Percentiles rank a stretch among this genome's conserved stretches.
These are phyloP conservation scores for Pleurotus pulmonarius DNA, from an alignment of 768 basidiomycete genomes.

Conservation along the genomic window DNA sequence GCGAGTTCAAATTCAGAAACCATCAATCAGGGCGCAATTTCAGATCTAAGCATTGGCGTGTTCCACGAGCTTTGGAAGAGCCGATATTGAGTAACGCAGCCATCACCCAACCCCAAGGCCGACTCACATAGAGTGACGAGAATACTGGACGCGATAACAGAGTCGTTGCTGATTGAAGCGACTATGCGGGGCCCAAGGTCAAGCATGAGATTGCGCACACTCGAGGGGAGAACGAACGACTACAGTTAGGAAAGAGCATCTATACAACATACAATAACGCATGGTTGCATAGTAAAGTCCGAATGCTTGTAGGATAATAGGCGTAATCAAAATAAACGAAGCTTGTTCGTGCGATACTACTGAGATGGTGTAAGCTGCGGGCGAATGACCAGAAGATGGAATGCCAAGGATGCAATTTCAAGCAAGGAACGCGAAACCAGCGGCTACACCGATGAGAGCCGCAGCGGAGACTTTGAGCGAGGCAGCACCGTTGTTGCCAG, in stretches of 20 bases:
- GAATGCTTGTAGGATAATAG: no score
- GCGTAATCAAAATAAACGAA: neutral
- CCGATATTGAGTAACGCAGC: no score
- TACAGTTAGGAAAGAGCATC: neutral
- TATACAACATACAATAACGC: neutral
- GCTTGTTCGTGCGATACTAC: neutral
- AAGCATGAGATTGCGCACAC: no score
- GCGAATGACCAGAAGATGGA: neutral
- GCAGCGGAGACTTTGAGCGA: conserved; percentile 4
- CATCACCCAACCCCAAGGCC: no score
- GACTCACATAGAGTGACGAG: no score
- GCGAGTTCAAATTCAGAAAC: no score
- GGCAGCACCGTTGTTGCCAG: conserved; percentile 8
- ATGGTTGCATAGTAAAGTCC: neutral
- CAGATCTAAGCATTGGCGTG: no score
- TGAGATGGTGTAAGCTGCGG: neutral
- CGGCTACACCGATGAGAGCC: conserved; percentile 10
- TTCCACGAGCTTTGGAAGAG: no score
- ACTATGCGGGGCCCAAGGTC: no score
- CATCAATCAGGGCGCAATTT: no score
- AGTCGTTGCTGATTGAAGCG: no score
- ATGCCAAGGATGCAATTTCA: neutral
- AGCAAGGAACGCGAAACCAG: conserved; percentile 7
- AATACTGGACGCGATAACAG: no score
- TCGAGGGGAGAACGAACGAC: neutral